Conservation (phyloP, 1,284 basidiomycete species). For the Rhodotorula sp. region DNA sequence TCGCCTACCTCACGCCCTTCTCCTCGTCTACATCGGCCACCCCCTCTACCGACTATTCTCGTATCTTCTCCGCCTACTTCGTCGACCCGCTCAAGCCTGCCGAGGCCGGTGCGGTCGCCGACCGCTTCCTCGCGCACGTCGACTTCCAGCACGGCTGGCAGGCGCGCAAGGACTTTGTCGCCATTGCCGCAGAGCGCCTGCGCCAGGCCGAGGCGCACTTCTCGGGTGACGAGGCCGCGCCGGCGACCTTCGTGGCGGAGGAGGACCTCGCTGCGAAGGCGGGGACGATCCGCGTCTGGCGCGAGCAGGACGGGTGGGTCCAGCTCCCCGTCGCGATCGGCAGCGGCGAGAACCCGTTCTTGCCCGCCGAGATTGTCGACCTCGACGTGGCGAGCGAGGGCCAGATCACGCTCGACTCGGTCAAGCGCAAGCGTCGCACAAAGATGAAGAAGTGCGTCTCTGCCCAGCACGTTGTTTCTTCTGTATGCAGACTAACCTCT, state of each 20-base stretch:
- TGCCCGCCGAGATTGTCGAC: constrained; percentile 36
- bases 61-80: constrained; percentile 31
- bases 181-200: constrained; percentile 20
- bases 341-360: constrained; percentile 12
- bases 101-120: constrained; percentile 25
- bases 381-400: constrained; percentile 51
- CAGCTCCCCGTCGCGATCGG: constrained; percentile 6
- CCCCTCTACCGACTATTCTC: constrained; percentile 8
- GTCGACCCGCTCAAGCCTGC: constrained; percentile 35
- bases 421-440: constrained; percentile 75
- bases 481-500: background rate
- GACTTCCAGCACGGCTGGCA: constrained; percentile 27
- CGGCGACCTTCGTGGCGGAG: background rate
- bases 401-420: constrained; percentile 66
- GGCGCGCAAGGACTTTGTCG: constrained; percentile 24
- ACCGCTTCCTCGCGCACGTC: constrained; percentile 37
- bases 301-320: constrained; percentile 31
- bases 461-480: no score
- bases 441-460: constrained; percentile 70
- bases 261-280: background rate
- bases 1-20: constrained; percentile 30
- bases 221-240: background rate
- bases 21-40: background rate
- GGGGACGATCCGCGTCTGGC: constrained; percentile 31
- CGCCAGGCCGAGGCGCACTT: constrained; percentile 21